Conservation (phyloP, 768 basidiomycete species). For the Tulasnella sp. region DNA sequence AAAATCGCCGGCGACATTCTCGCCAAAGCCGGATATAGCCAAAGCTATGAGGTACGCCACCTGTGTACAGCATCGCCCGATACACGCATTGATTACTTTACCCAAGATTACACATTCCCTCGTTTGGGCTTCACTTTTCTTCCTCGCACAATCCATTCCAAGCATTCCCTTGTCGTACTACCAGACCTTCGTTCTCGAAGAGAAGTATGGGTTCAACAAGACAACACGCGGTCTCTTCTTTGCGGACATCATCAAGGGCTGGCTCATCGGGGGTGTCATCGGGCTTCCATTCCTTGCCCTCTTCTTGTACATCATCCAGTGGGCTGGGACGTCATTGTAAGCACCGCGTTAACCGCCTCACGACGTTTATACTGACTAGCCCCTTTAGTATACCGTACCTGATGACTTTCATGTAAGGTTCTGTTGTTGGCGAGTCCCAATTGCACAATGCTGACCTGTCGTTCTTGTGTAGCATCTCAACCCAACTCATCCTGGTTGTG, state of each 20-base stretch:
- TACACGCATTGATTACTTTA: not conserved
- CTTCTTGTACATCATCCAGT: conserved; percentile 81
- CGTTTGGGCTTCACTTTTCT: conserved; percentile 56
- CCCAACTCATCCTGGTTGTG: conserved; percentile 76
- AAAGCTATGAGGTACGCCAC: conserved; percentile 55
- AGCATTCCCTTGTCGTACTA: conserved; percentile 68
- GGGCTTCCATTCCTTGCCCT: conserved; percentile 77
- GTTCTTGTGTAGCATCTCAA: conserved; percentile 42
- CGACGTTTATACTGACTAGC: conserved; percentile 12
- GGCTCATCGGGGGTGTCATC: conserved; percentile 53
- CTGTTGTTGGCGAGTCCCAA: not conserved
- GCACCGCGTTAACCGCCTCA: not conserved
- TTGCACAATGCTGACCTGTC: not conserved
- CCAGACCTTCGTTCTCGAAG: conserved; percentile 86
- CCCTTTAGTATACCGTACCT: conserved; percentile 56
- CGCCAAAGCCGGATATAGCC: conserved; percentile 45
- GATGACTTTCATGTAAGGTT: conserved; percentile 77
- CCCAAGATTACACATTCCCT: conserved; percentile 73
- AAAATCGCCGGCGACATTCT: conserved; percentile 40
- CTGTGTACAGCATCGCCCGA: not conserved
- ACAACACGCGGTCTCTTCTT: conserved; percentile 66
- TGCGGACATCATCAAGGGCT: conserved; percentile 68
- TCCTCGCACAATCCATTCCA: conserved; percentile 52
- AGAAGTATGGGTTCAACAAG: conserved; percentile 96
- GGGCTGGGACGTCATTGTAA: conserved; percentile 77